Evolutionary conservation across 305 asterid species (phyloP), one percentile per base, ranked within the genome.

Genomic region (Salvia sclarea): DNA sequence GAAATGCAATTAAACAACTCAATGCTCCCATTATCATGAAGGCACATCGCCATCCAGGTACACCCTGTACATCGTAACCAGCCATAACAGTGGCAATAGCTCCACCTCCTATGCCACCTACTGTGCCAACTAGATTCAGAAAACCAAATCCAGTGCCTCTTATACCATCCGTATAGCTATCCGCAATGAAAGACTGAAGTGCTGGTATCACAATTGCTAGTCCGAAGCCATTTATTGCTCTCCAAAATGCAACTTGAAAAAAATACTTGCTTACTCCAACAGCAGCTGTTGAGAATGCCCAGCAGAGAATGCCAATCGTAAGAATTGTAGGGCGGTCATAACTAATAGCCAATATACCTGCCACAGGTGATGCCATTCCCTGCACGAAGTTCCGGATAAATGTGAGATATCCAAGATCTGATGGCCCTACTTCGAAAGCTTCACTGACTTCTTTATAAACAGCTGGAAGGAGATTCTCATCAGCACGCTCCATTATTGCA

Each of bases 81-180:
- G 98, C 98, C 98, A 93, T 93, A 49, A 93, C 89, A 0, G 98
- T 93, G 24, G 98, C 98, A 53, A 88, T 81, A 66, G 96, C 97
- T 55, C 98, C 98, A 18, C 98, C 98, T 33, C 98, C 98, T 60
- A 93, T 93, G 45, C 98, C 98, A 18, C 98, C 98, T 38, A 93
- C 80, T 0, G 91, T 80, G 22, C 98, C 98, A 38, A 93, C 84
- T 55, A 93, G 95, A 78, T 72, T 86, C 76, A 93, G 68, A 61
- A 93, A 82, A 37, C 98, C 98, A 54, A 93, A 93, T 31, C 98
- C 98, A 2, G 88, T 77, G 25, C 98, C 98, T 68, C 98, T 84
- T 33, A 79, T 88, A 7, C 86, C 82, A 63, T 88, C 98, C 74
- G 0, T 71, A 66, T 93, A 93, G 84, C 98, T 93, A 75, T 93